These are phyloP conservation scores for Talaromyces islandicus DNA, from an alignment of 2,329 filamentous ascomycete species.

Conservation along the genomic window DNA sequence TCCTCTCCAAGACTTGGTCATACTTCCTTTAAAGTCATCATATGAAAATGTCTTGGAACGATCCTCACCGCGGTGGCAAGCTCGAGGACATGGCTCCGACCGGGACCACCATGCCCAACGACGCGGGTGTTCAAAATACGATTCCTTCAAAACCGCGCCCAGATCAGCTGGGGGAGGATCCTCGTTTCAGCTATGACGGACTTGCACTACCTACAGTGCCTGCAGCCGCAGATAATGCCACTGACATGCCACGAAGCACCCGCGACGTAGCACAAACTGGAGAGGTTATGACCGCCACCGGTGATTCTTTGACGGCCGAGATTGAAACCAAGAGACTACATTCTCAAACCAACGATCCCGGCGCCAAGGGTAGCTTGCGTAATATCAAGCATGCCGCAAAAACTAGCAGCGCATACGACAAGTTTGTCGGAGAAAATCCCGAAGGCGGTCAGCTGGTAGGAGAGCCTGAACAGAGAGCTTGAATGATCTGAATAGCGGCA, in stretches of 20 bases:
- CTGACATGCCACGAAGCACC: conserved; percentile 39
- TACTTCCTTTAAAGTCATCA: neutral
- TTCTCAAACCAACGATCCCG: conserved; percentile 24
- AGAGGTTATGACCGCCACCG: conserved; percentile 37
- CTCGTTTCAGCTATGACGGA: conserved; percentile 49
- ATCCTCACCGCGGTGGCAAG: conserved; percentile 23
- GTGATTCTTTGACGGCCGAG: conserved; percentile 31
- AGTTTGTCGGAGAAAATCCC: conserved; percentile 30
- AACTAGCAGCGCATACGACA: conserved; percentile 32
- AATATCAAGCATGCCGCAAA: conserved; percentile 34
- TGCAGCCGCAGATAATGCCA: conserved; percentile 44
- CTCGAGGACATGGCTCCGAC: conserved; percentile 25
- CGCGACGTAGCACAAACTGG: conserved; percentile 28
- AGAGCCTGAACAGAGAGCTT: conserved; percentile 14
- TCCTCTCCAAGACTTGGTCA: neutral
- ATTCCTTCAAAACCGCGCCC: conserved; percentile 36
- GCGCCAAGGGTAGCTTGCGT: conserved; percentile 32
- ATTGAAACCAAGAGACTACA: conserved; percentile 36
- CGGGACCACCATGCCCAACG: conserved; percentile 34
- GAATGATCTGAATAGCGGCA: neutral
- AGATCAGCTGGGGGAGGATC: conserved; percentile 37
- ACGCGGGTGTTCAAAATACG: conserved; percentile 41
- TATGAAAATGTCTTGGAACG: conserved; percentile 9
- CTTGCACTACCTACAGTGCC: conserved; percentile 22
- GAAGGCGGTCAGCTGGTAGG: conserved; percentile 23